These are phyloP conservation scores for Sugiyamaella floridensis DNA, from an alignment of 805 yeast species.

Conservation along the genomic window DNA sequence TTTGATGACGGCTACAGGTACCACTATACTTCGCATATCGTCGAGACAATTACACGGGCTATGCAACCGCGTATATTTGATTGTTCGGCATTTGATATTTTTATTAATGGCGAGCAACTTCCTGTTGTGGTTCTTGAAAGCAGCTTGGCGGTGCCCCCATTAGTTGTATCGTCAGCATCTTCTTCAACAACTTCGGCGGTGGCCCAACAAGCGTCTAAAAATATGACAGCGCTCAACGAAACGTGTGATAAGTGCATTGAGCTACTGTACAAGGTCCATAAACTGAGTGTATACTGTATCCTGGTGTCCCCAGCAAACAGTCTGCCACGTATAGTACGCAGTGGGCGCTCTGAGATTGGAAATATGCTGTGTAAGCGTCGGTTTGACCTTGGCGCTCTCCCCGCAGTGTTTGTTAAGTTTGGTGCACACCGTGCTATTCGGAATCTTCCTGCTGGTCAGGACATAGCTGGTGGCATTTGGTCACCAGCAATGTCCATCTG, in stretches of 20 bases:
- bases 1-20: conserved; percentile 38
- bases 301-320: conserved; percentile 72
- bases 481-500: conserved; percentile 64
- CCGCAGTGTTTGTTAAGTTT: conserved; percentile 78
- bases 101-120: conserved; percentile 69
- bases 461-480: conserved; percentile 78
- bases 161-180: conserved; percentile 25
- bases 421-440: conserved; percentile 57
- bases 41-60: conserved; percentile 74
- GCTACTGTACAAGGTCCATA: conserved; percentile 51
- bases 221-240: conserved; percentile 39
- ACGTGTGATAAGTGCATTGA: conserved; percentile 43
- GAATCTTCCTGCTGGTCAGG: conserved; percentile 67
- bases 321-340: conserved; percentile 73
- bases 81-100: conserved; percentile 84
- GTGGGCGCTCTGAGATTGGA: conserved; percentile 89
- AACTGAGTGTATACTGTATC: conserved; percentile 73
- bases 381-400: conserved; percentile 70
- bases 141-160: conserved; percentile 39
- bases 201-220: conserved; percentile 3
- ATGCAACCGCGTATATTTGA: conserved; percentile 71
- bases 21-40: conserved; percentile 81
- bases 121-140: conserved; percentile 85
- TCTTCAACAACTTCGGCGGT: background rate
- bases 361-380: conserved; percentile 75